These are phyloP conservation scores for Termitomyces sp. DNA, from an alignment of 768 basidiomycete genomes.

Conservation along the genomic window DNA sequence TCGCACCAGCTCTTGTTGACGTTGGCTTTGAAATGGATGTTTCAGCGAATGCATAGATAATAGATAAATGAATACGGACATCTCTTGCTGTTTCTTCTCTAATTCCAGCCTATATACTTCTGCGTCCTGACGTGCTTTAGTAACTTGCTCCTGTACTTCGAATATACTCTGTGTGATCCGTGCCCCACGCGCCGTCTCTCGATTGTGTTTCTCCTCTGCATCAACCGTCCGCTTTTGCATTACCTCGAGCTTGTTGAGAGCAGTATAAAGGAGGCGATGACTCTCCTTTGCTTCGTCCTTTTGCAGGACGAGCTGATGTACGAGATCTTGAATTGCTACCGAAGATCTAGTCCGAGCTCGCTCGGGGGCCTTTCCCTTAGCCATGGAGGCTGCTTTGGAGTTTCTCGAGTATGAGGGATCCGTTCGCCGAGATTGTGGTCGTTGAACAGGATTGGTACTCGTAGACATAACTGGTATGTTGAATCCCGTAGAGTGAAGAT, in stretches of 20 bases:
- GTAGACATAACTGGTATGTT: not conserved
- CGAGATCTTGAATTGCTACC: slow-evolving; percentile 19
- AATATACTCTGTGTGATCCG: slow-evolving; percentile 22
- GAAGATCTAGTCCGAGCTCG: slow-evolving; percentile 21
- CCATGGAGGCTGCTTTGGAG: slow-evolving; percentile 3
- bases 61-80: slow-evolving; percentile 16
- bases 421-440: not conserved
- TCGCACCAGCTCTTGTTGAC: slow-evolving; percentile 19
- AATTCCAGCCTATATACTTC: slow-evolving; percentile 21
- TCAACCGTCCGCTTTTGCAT: slow-evolving; percentile 12
- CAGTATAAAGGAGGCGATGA: slow-evolving; percentile 22
- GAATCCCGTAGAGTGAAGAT: not conserved
- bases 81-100: slow-evolving; percentile 20
- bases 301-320: slow-evolving; percentile 20
- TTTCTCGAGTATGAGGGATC: slow-evolving; percentile 1
- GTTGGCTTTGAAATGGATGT: slow-evolving; percentile 12
- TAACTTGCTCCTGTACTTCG: slow-evolving; percentile 22
- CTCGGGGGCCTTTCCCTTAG: slow-evolving; percentile 8
- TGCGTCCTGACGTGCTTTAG: slow-evolving; percentile 21
- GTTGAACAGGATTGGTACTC: not conserved
- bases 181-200: slow-evolving; percentile 18
- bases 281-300: slow-evolving; percentile 24
- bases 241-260: slow-evolving; percentile 21
- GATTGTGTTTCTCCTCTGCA: slow-evolving; percentile 12
- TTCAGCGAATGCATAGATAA: not conserved